Evolutionary conservation across 2,329 filamentous ascomycete species (phyloP), one percentile per base, ranked within the genome.

Genomic region (Cladosporium cucumerinum): DNA sequence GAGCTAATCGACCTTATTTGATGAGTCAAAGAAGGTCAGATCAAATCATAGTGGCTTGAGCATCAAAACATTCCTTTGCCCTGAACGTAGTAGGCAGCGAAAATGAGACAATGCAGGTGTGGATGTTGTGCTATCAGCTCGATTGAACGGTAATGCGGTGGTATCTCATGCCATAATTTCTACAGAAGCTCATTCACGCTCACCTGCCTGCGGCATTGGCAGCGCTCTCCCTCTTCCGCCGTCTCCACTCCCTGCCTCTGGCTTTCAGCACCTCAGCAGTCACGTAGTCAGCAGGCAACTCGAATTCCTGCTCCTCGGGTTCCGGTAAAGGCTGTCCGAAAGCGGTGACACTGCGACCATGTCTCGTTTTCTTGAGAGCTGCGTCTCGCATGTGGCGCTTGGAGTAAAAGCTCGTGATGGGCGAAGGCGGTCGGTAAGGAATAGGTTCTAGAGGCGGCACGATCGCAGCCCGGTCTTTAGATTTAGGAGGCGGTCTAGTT

Each of bases 321-420:
- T 96, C 91, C 0, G 93, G 93, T 23, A 98, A 78, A 0, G 90
- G 85, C 28, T 89, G 86, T 0, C 94, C 94, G 84, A 95, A 98
- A 3, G 93, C 94, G 57, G 89, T 82, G 18, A 88, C 83, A 60
- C 85, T 90, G 58, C 92, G 86, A 58, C 87, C 86, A 61, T 91
- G 87, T 36, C 92, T 85, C 57, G 86, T 83, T 69, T 87, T 87
- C 67, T 87, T 89, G n/a, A 97, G 78, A 11, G 93, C 92, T 7
- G 88, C 86, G 25, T 93, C 91, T 28, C 94, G 89, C 66, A 94
- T 84, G 73, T 96, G 88, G 26, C 85, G 87, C 78, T 95, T 93
- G 21, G 84, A 77, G 75, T 93, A 98, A 79, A 97, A 97, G 0
- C 92, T 96, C n/a, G 82, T 89, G 73, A 97, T 72, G 23, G 72